Conservation (phyloP, 768 basidiomycete genomes). For the Exsudoporus frostii region DNA sequence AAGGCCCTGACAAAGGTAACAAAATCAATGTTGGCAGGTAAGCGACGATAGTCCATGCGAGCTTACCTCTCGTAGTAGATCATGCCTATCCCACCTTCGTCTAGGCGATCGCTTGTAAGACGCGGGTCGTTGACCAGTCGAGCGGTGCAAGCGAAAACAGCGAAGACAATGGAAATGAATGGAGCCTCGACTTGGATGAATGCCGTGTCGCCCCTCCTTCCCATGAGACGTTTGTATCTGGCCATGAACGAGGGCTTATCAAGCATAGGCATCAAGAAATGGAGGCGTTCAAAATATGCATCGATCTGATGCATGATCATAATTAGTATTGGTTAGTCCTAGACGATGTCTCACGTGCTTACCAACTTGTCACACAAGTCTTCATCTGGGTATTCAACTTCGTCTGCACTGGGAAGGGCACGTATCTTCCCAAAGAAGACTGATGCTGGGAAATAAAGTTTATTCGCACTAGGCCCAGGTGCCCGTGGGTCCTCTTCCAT, state of each 20-base stretch:
- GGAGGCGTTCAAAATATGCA: conserved; percentile 83
- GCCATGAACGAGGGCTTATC: conserved; percentile 81
- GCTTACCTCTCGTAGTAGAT: conserved; percentile 82
- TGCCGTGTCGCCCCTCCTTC: conserved; percentile 50
- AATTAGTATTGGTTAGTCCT: conserved; percentile 18
- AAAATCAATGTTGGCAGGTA: neutral
- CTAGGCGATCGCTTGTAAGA: conserved; percentile 53
- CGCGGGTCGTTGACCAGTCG: conserved; percentile 74
- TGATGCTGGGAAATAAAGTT: conserved; percentile 83
- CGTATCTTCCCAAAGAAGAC: conserved; percentile 85
- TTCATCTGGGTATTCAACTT: conserved; percentile 82
- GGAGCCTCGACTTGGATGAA: conserved; percentile 61
- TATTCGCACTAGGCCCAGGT: conserved; percentile 77
- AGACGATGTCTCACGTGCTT: conserved; percentile 30
- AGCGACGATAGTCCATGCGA: neutral
- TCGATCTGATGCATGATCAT: conserved; percentile 54
- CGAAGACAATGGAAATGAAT: conserved; percentile 79
- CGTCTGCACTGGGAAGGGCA: conserved; percentile 78
- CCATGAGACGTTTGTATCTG: conserved; percentile 73
- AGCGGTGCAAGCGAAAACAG: conserved; percentile 88
- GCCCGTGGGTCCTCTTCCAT: conserved; percentile 81
- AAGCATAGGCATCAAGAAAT: conserved; percentile 85
- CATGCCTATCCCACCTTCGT: conserved; percentile 88
- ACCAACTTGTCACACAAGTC: conserved; percentile 87
- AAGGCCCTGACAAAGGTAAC: conserved; percentile 55